Conservation (phyloP, 306 rosid species). For the Senna siamea region DNA sequence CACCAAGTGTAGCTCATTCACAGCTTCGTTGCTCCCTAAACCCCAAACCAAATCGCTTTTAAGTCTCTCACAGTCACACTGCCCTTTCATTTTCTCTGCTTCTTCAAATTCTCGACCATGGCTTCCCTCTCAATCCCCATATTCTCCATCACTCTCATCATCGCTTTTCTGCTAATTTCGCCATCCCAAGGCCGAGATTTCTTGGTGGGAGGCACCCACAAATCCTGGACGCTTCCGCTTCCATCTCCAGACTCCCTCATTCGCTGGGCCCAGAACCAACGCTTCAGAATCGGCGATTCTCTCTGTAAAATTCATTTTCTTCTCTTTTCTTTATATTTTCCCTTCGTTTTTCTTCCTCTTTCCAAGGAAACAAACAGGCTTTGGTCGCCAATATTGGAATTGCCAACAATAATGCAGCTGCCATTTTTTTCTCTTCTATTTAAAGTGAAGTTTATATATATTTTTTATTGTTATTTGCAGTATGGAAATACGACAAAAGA, state of each 20-base stretch:
- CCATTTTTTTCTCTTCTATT: too few relatives aligned
- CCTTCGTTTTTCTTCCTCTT: neutral
- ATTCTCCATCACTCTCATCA: neutral
- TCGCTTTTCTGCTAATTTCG: slow-evolving; percentile 6
- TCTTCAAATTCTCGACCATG: slow-evolving; percentile 33
- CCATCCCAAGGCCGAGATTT: slow-evolving; percentile 23
- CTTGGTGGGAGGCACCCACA: slow-evolving; percentile 40
- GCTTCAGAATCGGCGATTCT: slow-evolving; percentile 44
- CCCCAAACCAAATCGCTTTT: too few relatives aligned
- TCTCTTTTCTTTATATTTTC: neutral
- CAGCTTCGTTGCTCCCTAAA: too few relatives aligned
- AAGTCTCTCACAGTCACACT: neutral
- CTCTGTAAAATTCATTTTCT: slow-evolving; percentile 33
- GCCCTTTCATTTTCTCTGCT: neutral
- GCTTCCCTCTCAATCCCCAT: neutral
- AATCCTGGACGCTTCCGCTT: slow-evolving; percentile 38
- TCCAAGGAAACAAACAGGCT: too few relatives aligned
- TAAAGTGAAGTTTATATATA: too few relatives aligned
- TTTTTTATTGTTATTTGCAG: too few relatives aligned
- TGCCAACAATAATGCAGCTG: too few relatives aligned
- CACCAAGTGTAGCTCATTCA: too few relatives aligned
- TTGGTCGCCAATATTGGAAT: too few relatives aligned
- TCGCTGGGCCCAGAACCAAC: slow-evolving; percentile 39
- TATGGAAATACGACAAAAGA: slow-evolving; percentile 27
- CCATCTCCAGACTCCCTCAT: slow-evolving; percentile 30